phyloP scores from a whole-genome alignment of 805 yeast genomes.

The Candida boleticola region DNA sequence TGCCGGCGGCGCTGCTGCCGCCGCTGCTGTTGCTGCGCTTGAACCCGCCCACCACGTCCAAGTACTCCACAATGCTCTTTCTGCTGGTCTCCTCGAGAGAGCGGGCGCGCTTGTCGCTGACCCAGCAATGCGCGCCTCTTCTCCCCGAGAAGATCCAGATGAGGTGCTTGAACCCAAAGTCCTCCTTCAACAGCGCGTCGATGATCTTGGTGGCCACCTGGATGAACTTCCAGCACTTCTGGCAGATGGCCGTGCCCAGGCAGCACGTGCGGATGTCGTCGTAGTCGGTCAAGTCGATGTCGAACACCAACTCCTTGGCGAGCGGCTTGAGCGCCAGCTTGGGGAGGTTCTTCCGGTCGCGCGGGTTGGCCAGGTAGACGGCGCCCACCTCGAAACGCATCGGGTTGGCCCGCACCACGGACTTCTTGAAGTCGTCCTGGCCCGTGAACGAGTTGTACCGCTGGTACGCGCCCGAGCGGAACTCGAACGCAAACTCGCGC shows the following conservation, averaged over 20 bases:
- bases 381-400: slow-evolving; percentile 96
- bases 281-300: slow-evolving; percentile 97
- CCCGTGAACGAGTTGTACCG: slow-evolving; percentile 77
- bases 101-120: slow-evolving; percentile 84
- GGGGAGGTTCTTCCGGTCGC: slow-evolving; percentile 72
- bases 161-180: slow-evolving; percentile 83
- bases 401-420: slow-evolving; percentile 73
- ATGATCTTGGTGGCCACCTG: slow-evolving; percentile 78
- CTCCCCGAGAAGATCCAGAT: slow-evolving; percentile 98
- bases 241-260: slow-evolving; percentile 77
- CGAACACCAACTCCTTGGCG: slow-evolving; percentile 87
- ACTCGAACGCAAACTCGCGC: slow-evolving; percentile 93
- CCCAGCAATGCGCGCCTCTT: slow-evolving; percentile 99
- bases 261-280: slow-evolving; percentile 95
- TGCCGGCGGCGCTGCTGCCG: slow-evolving; percentile 6
- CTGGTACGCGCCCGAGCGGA: slow-evolving; percentile 82
- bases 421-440: slow-evolving; percentile 71
- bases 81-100: slow-evolving; percentile 68
- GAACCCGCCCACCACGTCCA: slow-evolving; percentile 64
- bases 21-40: slow-evolving; percentile 11
- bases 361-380: slow-evolving; percentile 83
- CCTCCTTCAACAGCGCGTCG: slow-evolving; percentile 70
- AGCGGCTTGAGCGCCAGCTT: slow-evolving; percentile 77
- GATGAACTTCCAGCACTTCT: slow-evolving; percentile 91
- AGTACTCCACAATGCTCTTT: slow-evolving; percentile 76